Conservation (phyloP, 768 basidiomycete species). For the Candolleomyces eurysporus region DNA sequence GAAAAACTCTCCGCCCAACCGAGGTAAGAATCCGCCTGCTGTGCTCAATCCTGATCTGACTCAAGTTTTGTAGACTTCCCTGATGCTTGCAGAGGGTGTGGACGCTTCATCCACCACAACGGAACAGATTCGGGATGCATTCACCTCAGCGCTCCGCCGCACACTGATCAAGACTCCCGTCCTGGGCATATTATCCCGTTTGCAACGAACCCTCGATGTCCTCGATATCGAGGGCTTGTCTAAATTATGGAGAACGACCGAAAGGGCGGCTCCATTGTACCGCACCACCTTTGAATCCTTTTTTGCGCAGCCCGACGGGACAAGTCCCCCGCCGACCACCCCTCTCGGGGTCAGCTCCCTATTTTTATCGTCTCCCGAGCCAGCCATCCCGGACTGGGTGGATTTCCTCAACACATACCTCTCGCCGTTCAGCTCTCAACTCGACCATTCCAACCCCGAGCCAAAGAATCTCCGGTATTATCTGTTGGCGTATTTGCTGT, state of each 20-base stretch:
- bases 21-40: slow-evolving; percentile 38
- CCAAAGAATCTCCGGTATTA: slow-evolving; percentile 56
- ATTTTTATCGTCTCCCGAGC: slow-evolving; percentile 41
- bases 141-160: slow-evolving; percentile 49
- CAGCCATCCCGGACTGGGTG: slow-evolving; percentile 63
- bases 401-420: slow-evolving; percentile 58
- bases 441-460: slow-evolving; percentile 37
- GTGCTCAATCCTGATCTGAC: background rate
- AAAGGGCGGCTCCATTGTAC: slow-evolving; percentile 22
- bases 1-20: slow-evolving; percentile 54
- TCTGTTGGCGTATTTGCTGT: slow-evolving; percentile 75
- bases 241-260: slow-evolving; percentile 37
- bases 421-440: slow-evolving; percentile 23
- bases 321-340: slow-evolving; percentile 18
- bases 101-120: slow-evolving; percentile 10
- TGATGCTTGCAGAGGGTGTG: slow-evolving; percentile 23
- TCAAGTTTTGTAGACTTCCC: slow-evolving; percentile 21
- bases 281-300: slow-evolving; percentile 20
- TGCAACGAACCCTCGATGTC: slow-evolving; percentile 77
- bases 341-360: slow-evolving; percentile 32
- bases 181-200: slow-evolving; percentile 48
- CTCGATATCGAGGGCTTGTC: slow-evolving; percentile 84
- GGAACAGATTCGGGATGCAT: slow-evolving; percentile 42
- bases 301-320: slow-evolving; percentile 14
- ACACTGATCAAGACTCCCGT: slow-evolving; percentile 50